Percentiles rank a stretch among this genome's conserved stretches.
Evolutionary conservation across 2,329 filamentous ascomycete genomes (phyloP).

Genomic region (Epicoccum sorghinum): DNA sequence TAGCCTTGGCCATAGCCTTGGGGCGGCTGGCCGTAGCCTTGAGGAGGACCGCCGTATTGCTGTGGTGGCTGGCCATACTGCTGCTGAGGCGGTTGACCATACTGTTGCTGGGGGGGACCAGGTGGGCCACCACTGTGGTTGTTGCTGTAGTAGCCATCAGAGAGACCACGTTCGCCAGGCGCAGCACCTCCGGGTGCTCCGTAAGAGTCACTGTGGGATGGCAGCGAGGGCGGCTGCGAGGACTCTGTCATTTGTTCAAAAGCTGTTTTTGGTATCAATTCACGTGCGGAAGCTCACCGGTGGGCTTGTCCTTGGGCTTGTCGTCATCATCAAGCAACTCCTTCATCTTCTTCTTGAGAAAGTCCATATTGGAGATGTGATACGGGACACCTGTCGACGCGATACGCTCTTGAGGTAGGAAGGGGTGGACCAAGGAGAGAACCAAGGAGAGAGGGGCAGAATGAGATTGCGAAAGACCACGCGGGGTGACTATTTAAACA

Average conservation of each 20-base stretch:
- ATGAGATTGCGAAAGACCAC: slow-evolving; percentile 3
- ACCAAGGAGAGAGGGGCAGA: background rate
- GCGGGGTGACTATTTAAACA: slow-evolving; percentile 18
- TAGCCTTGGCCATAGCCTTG: slow-evolving; percentile 35
- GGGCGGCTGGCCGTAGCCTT: slow-evolving; percentile 36
- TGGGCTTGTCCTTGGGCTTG: slow-evolving; percentile 38
- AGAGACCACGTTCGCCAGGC: slow-evolving; percentile 28
- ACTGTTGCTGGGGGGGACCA: slow-evolving; percentile 17
- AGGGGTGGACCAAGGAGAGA: background rate
- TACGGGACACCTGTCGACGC: background rate
- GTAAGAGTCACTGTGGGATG: slow-evolving; percentile 16
- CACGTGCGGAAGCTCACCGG: slow-evolving; percentile 6
- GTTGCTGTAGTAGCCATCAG: slow-evolving; percentile 27
- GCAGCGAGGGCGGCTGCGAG: slow-evolving; percentile 2
- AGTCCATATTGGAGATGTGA: slow-evolving; percentile 46
- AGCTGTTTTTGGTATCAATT: background rate
- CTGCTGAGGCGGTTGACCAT: slow-evolving; percentile 29
- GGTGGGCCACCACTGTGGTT: background rate
- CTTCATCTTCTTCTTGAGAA: slow-evolving; percentile 55
- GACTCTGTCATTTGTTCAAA: slow-evolving; percentile 3
- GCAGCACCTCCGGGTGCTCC: slow-evolving; percentile 23
- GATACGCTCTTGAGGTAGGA: background rate
- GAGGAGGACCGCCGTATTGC: slow-evolving; percentile 18
- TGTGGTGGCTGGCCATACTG: slow-evolving; percentile 25
- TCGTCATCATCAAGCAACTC: slow-evolving; percentile 51